These are phyloP conservation scores for Huiozyma naganishii DNA, from an alignment of 805 yeast genomes.

Conservation along the genomic window DNA sequence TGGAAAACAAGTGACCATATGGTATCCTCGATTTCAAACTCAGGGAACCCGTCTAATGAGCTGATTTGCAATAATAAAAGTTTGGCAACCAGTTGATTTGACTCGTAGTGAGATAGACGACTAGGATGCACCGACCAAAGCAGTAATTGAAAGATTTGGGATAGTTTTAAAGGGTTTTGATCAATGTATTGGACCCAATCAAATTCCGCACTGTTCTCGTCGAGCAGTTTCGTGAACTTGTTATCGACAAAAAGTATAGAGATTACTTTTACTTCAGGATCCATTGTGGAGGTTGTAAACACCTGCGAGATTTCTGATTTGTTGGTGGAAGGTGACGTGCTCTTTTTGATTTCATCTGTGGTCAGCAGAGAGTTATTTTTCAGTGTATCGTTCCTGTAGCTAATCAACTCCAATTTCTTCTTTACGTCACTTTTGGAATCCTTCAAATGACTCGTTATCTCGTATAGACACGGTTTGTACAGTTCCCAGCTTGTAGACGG, in stretches of 20 bases:
- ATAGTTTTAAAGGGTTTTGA: conserved; percentile 14
- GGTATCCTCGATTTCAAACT: conserved; percentile 29
- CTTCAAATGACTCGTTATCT: conserved; percentile 22
- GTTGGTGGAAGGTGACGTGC: not conserved
- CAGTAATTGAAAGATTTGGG: conserved; percentile 21
- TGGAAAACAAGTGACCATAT: conserved; percentile 29
- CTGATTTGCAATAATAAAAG: conserved; percentile 21
- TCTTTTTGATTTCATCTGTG: not conserved
- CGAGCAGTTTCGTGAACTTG: conserved; percentile 16
- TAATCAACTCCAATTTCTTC: conserved; percentile 48
- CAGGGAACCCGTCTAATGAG: conserved; percentile 17
- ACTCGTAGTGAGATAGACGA: conserved; percentile 21
- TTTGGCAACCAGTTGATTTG: conserved; percentile 23
- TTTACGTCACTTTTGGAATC: conserved; percentile 17
- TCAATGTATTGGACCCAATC: conserved; percentile 26
- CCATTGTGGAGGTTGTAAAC: not conserved
- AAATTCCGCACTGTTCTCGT: conserved; percentile 19
- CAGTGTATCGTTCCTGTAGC: conserved; percentile 61
- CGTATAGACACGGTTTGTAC: conserved; percentile 39
- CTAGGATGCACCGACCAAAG: conserved; percentile 27
- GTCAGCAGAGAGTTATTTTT: conserved; percentile 36
- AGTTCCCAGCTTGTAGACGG: conserved; percentile 50
- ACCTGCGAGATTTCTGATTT: not conserved
- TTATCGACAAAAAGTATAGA: conserved; percentile 16
- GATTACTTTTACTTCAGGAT: conserved; percentile 23